phyloP scores from a whole-genome alignment of 1,284 basidiomycete species.

The Rhodofomes roseus region DNA sequence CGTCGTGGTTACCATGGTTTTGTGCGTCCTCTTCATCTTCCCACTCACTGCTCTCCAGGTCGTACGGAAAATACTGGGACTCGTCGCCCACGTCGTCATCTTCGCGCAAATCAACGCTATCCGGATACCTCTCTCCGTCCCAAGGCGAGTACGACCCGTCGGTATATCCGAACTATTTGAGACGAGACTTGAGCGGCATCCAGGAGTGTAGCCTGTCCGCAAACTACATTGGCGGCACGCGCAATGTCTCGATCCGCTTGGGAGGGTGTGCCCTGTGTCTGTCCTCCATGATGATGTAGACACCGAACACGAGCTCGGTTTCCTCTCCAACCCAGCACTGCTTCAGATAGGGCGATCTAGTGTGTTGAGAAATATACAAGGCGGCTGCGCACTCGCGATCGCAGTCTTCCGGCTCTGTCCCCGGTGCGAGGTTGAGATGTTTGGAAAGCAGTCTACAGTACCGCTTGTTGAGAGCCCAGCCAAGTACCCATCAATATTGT shows the following conservation, averaged over 20 bases:
- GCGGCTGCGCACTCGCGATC: not conserved
- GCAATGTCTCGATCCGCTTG: not conserved
- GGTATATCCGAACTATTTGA: not conserved
- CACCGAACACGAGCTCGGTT: not conserved
- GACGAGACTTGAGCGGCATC: not conserved
- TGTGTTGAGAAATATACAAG: not conserved
- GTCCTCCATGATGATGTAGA: not conserved
- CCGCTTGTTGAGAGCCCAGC: too few relatives aligned
- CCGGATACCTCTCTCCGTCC: not conserved
- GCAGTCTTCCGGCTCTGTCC: too few relatives aligned
- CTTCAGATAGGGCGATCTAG: not conserved
- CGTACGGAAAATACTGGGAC: not conserved
- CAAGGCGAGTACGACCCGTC: not conserved
- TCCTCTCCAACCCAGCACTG: not conserved
- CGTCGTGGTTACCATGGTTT: too few relatives aligned
- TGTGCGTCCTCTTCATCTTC: not conserved
- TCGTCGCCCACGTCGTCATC: not conserved
- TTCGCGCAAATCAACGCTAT: not conserved
- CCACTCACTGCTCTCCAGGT: not conserved
- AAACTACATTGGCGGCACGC: not conserved
- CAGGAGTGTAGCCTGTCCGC: not conserved
- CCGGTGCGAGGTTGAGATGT: too few relatives aligned
- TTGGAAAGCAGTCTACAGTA: too few relatives aligned
- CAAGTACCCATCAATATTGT: too few relatives aligned
- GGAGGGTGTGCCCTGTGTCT: not conserved